Base-by-base conservation (phyloP, 345 rosid species). In the Euphorbia peplus region DNA sequence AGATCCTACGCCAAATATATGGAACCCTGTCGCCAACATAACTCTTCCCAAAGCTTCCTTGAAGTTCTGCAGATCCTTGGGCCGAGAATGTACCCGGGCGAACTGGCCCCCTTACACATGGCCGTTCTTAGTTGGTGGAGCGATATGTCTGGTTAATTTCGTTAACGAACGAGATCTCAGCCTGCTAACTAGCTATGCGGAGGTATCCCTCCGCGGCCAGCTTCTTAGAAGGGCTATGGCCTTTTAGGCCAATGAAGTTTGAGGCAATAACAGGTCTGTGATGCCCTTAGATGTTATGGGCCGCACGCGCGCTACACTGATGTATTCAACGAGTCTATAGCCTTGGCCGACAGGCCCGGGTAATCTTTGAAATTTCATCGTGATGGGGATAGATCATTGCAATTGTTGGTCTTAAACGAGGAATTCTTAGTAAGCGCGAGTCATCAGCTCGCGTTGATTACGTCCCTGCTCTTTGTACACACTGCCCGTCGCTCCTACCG, bases 241-340 rank as follows among this genome's bases (percentile, higher is more conserved):
- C 55, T 51, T 51, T 9, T 62, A 64, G 68, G 68, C 70, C 70
- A 66, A 66, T 60, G 70, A 66, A 66, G 70, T 66, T 53, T 66
- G 70, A 66, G 70, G 70, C 70, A 66, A 66, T 66, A 66, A 66
- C 70, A 66, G 70, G 70, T 53, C 70, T 66, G 70, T 66, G 70
- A 66, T 66, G 70, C 70, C 70, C 70, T 66, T 66, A 66, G 70
- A 66, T 66, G 70, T 66, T 66, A 60, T 66, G 70, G 70, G 70
- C 70, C 70, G 70, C 70, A 66, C 70, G 70, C 70, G 70, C 70
- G 70, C 70, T 66, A 66, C 69, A 66, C 69, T 66, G 69, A 66
- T 66, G 69, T 66, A 66, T 56, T 56, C 60, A 56, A 56, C 60
- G 60, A 56, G 60, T 56, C 60, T 56, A 56, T 56, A 56, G 60